Conservation (phyloP, 768 basidiomycete species). For the Mycena metata region DNA sequence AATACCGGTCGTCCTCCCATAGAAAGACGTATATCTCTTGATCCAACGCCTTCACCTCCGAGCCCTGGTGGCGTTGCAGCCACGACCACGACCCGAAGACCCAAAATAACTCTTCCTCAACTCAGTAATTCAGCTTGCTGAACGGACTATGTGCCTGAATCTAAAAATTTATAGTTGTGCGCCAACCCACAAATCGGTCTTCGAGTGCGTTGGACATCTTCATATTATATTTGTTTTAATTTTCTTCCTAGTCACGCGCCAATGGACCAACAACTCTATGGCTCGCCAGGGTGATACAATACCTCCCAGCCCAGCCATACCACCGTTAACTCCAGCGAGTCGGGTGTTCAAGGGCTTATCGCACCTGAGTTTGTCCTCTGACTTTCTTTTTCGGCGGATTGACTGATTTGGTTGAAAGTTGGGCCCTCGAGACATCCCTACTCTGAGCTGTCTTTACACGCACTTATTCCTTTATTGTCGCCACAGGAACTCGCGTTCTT, state of each 20-base stretch:
- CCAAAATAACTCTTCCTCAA: conserved; percentile 29
- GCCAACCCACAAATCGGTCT: conserved; percentile 30
- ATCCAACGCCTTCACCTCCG: conserved; percentile 13
- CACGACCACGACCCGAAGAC: conserved; percentile 18
- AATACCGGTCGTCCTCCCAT: neutral
- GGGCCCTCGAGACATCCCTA: conserved; percentile 38
- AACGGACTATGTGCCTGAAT: neutral
- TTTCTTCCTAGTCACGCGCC: conserved; percentile 23
- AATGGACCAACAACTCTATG: conserved; percentile 29
- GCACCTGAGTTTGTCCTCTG: conserved; percentile 13
- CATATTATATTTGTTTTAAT: neutral
- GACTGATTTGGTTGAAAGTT: conserved; percentile 14
- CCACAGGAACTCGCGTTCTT: conserved; percentile 81
- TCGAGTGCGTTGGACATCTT: conserved; percentile 2
- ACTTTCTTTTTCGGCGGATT: neutral
- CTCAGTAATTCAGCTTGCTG: conserved; percentile 13
- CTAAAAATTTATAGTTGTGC: conserved; percentile 21
- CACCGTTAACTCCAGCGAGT: conserved; percentile 27
- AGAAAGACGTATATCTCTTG: conserved; percentile 15
- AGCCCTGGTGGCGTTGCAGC: conserved; percentile 23
- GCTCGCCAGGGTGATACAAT: conserved; percentile 15
- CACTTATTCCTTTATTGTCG: conserved; percentile 69
- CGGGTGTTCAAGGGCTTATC: conserved; percentile 22
- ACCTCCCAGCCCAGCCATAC: conserved; percentile 26
- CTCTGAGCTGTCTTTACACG: conserved; percentile 54